These are phyloP conservation scores for Ceratocystis colombiana DNA, from an alignment of 2,329 filamentous ascomycete genomes.

Conservation along the genomic window DNA sequence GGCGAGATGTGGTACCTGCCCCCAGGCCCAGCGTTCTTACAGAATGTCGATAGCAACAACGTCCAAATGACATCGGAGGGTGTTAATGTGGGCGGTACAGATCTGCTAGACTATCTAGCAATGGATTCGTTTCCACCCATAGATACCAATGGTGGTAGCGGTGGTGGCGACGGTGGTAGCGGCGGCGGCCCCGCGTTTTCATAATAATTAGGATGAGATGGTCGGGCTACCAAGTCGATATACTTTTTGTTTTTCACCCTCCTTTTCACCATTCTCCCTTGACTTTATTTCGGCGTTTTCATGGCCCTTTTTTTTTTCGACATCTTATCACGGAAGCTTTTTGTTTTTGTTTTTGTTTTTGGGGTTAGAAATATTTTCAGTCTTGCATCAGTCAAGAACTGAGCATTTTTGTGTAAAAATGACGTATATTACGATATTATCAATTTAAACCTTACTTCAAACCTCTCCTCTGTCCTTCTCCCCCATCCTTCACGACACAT, in stretches of 20 bases:
- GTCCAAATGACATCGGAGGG: slow-evolving; percentile 59
- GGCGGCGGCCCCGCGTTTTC: background rate
- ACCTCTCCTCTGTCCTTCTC: slow-evolving; percentile 32
- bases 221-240: background rate
- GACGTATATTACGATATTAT: slow-evolving; percentile 4
- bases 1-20: slow-evolving; percentile 59
- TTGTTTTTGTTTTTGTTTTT: background rate
- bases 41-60: slow-evolving; percentile 50
- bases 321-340: background rate
- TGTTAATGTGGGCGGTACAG: slow-evolving; percentile 55
- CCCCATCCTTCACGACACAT: background rate
- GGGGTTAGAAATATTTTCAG: background rate
- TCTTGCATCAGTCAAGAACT: background rate
- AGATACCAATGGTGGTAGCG: slow-evolving; percentile 4
- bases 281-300: background rate
- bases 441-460: no score
- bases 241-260: background rate
- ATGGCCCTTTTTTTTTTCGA: background rate
- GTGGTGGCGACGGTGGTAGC: no score
- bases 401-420: background rate
- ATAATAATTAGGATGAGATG: background rate
- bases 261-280: background rate
- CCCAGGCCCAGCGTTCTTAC: slow-evolving; percentile 53
- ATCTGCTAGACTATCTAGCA: slow-evolving; percentile 58
- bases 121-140: slow-evolving; percentile 39